A percentile compares a stretch with the other conserved stretches of the same genome.
These are phyloP conservation scores for Pseudogymnoascus sp. DNA, from an alignment of 2,329 filamentous ascomycete genomes.

Conservation along the genomic window DNA sequence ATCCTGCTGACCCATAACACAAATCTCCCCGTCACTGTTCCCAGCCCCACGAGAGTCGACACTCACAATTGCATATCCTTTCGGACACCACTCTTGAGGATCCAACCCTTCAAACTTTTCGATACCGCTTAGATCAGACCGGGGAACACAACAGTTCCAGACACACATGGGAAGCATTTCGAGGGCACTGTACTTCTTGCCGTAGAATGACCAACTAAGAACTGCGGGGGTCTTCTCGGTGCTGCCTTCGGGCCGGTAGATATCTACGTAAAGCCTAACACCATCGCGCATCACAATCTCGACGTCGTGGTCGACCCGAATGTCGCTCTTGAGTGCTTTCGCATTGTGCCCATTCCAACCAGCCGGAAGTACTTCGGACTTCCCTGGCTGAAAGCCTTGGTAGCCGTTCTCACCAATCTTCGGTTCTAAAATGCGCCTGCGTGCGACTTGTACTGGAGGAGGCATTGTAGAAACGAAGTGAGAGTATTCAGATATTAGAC, in stretches of 20 bases:
- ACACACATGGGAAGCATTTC: constrained; percentile 14
- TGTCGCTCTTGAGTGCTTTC: no score
- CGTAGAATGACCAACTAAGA: constrained; percentile 19
- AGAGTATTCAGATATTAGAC: no score
- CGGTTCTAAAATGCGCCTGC: no score
- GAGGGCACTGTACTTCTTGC: constrained; percentile 21
- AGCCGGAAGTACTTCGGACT: no score
- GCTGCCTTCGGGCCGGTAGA: constrained; percentile 18
- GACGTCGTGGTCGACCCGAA: constrained; percentile 16
- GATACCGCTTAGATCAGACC: constrained; percentile 13
- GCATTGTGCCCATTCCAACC: no score
- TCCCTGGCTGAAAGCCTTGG: no score
- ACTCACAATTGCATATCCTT: constrained; percentile 24
- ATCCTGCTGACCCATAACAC: no score
- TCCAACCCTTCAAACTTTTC: constrained; percentile 21
- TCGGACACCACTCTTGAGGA: constrained; percentile 20
- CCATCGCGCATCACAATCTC: constrained; percentile 20
- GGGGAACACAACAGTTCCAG: constrained; percentile 13
- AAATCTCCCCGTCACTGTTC: constrained; percentile 17
- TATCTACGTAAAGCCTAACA: constrained; percentile 16
- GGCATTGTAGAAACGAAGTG: no score
- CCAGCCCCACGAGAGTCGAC: constrained; percentile 19
- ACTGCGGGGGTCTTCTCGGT: constrained; percentile 16
- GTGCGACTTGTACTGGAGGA: no score
- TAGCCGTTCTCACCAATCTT: no score